These are phyloP conservation scores for Mucor racemosus DNA, from an alignment of 371 early-diverging fungal genomes.

Conservation along the genomic window DNA sequence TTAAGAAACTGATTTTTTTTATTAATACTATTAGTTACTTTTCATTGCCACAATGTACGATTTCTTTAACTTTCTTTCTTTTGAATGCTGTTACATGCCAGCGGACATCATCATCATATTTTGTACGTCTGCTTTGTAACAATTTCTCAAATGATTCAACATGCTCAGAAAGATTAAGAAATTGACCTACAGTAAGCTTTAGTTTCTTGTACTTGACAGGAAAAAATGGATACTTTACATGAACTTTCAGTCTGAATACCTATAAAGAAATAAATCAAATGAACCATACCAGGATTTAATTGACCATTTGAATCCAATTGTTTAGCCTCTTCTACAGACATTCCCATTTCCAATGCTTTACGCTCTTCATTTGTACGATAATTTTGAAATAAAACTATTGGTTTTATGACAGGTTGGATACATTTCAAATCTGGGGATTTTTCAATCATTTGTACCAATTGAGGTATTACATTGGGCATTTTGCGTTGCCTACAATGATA, in stretches of 20 bases:
- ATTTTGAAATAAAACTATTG: background rate
- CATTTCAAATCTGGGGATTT: conserved; percentile 5
- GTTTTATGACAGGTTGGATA: conserved; percentile 35
- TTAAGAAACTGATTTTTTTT: conserved; percentile 7
- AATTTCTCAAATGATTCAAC: conserved; percentile 15
- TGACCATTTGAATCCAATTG: conserved; percentile 6
- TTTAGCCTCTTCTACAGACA: conserved; percentile 7
- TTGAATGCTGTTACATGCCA: conserved; percentile 21
- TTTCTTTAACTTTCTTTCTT: conserved; percentile 16
- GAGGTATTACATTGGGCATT: conserved; percentile 39
- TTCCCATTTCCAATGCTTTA: conserved; percentile 22
- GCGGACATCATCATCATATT: conserved; percentile 31
- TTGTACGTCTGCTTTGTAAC: conserved; percentile 26
- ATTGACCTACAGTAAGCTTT: background rate
- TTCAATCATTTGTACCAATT: conserved; percentile 33
- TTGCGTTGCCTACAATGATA: conserved; percentile 31
- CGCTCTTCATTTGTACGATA: conserved; percentile 33
- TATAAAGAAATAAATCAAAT: conserved; percentile 35
- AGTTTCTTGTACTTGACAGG: background rate
- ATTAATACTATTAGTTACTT: background rate
- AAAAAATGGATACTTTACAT: background rate
- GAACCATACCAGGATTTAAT: conserved; percentile 30
- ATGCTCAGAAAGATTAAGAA: conserved; percentile 24
- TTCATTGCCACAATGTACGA: background rate
- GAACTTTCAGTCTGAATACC: conserved; percentile 23